Evolutionary conservation across 2,329 filamentous ascomycete genomes (phyloP).

Genomic region (Clarireedia sp.): DNA sequence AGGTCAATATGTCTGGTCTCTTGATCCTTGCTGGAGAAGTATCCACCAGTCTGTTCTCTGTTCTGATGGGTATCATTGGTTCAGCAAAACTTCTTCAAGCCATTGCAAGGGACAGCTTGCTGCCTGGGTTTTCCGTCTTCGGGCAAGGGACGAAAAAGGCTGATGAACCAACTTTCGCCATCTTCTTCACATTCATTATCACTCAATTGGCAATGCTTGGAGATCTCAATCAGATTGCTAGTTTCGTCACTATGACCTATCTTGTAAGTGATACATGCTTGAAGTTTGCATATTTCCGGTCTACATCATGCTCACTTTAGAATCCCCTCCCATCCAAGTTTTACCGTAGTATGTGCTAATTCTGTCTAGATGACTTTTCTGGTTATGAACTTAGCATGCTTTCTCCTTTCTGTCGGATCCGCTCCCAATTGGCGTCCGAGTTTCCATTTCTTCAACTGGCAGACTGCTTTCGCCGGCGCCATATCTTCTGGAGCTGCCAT

Average conservation of each 20-base stretch:
- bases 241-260: constrained; percentile 85
- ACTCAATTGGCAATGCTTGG: constrained; percentile 75
- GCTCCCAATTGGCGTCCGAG: constrained; percentile 84
- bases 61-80: constrained; percentile 79
- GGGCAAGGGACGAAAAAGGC: constrained; percentile 61
- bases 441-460: constrained; percentile 84
- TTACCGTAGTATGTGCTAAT: background rate
- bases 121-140: constrained; percentile 69
- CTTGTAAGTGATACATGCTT: constrained; percentile 39
- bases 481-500: constrained; percentile 72
- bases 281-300: background rate
- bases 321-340: too few relatives aligned
- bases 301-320: too few relatives aligned
- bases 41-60: constrained; percentile 75
- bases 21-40: constrained; percentile 76
- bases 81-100: constrained; percentile 80
- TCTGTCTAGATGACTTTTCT: constrained; percentile 69
- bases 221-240: constrained; percentile 81
- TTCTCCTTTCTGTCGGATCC: constrained; percentile 76
- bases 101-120: constrained; percentile 67
- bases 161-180: constrained; percentile 71
- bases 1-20: constrained; percentile 67
- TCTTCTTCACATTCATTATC: constrained; percentile 66
- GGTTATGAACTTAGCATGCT: constrained; percentile 81
- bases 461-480: constrained; percentile 68